A percentile compares a stretch with the other conserved stretches of the same genome.
Evolutionary conservation across 768 basidiomycete genomes (phyloP).

Genomic region (Pulveroboletus sp.): DNA sequence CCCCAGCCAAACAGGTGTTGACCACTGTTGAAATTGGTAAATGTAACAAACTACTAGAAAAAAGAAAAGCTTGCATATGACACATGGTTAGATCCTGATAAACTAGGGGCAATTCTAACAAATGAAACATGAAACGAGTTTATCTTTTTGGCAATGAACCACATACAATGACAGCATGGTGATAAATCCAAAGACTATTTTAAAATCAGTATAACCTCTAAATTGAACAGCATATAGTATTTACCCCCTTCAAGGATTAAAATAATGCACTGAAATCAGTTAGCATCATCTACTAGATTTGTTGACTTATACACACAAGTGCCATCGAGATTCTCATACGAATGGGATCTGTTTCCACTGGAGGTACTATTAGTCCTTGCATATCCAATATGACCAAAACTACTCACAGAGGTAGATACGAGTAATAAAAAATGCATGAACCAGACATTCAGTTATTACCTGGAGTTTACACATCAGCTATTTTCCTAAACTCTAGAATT

Average conservation of each 20-base stretch:
- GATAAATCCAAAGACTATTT: constrained; percentile 16
- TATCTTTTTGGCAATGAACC: not conserved
- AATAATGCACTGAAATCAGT: constrained; percentile 12
- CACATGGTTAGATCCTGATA: not conserved
- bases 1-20: constrained; percentile 19
- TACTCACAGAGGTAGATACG: constrained; percentile 22
- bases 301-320: constrained; percentile 14
- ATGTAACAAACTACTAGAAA: not conserved
- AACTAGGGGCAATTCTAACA: not conserved
- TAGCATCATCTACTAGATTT: not conserved
- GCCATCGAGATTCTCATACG: constrained; percentile 2
- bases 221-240: not conserved
- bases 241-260: constrained; percentile 21
- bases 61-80: not conserved
- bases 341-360: constrained; percentile 8
- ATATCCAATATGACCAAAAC: not conserved
- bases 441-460: constrained; percentile 17
- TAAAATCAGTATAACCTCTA: not conserved
- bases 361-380: not conserved
- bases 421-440: constrained; percentile 22
- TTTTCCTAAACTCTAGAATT: not conserved
- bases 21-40: constrained; percentile 13
- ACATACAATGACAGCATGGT: constrained; percentile 13
- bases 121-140: not conserved
- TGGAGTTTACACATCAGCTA: constrained; percentile 8